Base-by-base conservation (phyloP, 164 flowering plant species). In the Malania oleifera region DNA sequence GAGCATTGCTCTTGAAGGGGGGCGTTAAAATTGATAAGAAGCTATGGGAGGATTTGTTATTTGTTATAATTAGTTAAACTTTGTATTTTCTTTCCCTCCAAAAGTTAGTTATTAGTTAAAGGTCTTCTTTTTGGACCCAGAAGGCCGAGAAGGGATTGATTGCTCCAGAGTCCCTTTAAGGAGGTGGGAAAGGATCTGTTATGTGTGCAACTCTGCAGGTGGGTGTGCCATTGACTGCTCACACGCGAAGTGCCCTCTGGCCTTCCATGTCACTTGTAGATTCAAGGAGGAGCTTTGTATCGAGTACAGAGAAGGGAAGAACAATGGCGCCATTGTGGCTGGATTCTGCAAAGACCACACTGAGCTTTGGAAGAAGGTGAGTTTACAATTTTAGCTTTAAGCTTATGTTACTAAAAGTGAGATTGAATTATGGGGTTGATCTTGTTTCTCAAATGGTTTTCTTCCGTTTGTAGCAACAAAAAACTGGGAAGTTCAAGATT, bases 401-500 rank as follows among this genome's bases (percentile, higher is more conserved):
- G 2, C 24, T 27, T 52, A 0, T 45, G 13, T 47, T 39, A 23
- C 52, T 50, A 19, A 2, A 17, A 18, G 46, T 53, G 25, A 39
- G 45, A 4, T 27, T 29, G 46, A 34, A 22, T 52, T 23, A 20
- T 54, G 29, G 52, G 1, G 43, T 22, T 60, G 34, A n/a, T 56
- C 17, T 10, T 35, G 15, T 22, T 61, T 8, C 26, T 25, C 4
- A 20, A 12, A 23, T 31, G 29, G 7, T 35, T 11, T 41, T 56
- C 55, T 57, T 54, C 20, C 66, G 24, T 48, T 67, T 74, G 78
- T 87, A 86, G 98, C 87, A 91, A 86, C 84, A 89, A 63, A 75
- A 70, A 57, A 85, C 87, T 3, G 98, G 98, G 44, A 91, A 86
- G 77, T 91, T 77, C 86, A 91, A 76, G 76, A 89, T 91, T 63